Base-by-base conservation (phyloP, 805 yeast species). In the Cyberlindnera japonica region DNA sequence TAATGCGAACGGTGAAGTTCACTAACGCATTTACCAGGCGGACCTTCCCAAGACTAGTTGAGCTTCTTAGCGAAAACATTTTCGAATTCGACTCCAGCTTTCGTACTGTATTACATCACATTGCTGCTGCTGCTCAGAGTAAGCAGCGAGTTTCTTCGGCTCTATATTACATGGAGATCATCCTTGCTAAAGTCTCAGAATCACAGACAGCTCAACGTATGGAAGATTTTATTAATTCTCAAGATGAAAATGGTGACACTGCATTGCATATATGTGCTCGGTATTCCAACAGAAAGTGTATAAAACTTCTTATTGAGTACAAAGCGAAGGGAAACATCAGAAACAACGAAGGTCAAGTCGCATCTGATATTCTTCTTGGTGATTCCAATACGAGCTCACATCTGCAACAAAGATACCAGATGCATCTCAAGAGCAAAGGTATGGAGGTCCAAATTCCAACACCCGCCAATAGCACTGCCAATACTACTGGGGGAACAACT, bases 21-120 rank as follows among this genome's bases (percentile, higher is more conserved):
- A 90, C 95, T 37, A 93, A 93, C 64, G 83, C 95, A 41, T 89
- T 74, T 59, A 83, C 86, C 23, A 71, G 84, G 48, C 74, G 89
- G 46, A 78, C 91, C 13, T 91, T 93, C 55, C 83, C 93, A 5
- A 75, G 74, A 48, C 75, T 91, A 3, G 74, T 88, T 36, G 93
- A 86, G 39, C 65, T 89, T 34, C 69, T 93, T 37, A 80, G 81
- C 44, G 82, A 81, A 41, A 82, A 93, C 8, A 70, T 87, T n/a
- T 77, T 85, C 48, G 84, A 83, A 58, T 71, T 83, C 9, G 98
- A 93, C 63, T 65, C 71, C 9, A 73, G 75, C 38, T 80, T 79
- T 14, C 78, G 86, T 51, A 88, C 95, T 0, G 80, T 95, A 0
- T 64, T 93, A 35, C 99, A 93, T 59, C 93, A 89, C 58, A 81